These are phyloP conservation scores for Verticillium albo-atrum DNA, from an alignment of 2,329 filamentous ascomycete species.

Conservation along the genomic window DNA sequence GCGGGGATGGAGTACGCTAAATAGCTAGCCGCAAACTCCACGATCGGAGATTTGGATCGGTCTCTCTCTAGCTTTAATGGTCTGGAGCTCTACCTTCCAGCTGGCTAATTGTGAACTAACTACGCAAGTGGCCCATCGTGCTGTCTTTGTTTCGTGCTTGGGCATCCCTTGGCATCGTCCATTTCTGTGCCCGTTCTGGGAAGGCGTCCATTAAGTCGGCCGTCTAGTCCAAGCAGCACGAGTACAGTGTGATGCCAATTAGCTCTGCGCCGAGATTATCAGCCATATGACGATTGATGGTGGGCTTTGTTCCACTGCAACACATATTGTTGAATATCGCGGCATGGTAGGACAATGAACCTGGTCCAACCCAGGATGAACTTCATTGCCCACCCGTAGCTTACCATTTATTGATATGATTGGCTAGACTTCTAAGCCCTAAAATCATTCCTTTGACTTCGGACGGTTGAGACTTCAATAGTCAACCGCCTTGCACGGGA, in stretches of 20 bases:
- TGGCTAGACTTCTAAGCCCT: no score
- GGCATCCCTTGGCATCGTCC: neutral
- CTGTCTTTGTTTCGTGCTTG: neutral
- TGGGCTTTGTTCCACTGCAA: no score
- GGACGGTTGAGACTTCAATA: neutral
- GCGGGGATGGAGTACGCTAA: neutral
- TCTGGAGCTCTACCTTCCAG: neutral
- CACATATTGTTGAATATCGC: no score
- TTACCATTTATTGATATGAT: no score
- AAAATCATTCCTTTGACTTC: neutral
- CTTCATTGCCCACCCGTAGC: no score
- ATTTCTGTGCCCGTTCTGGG: neutral
- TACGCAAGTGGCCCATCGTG: neutral
- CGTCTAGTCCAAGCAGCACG: neutral
- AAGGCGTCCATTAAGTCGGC: neutral
- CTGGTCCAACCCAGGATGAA: no score
- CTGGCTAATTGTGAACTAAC: neutral
- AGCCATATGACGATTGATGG: no score
- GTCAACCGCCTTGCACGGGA: neutral
- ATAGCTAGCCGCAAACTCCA: neutral
- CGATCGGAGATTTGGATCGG: neutral
- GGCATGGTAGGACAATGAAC: no score
- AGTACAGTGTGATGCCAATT: no score
- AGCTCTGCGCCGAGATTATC: no score
- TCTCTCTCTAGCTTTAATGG: neutral